Conservation (phyloP, 2,329 filamentous ascomycete species). For the Xylaria sp. region DNA sequence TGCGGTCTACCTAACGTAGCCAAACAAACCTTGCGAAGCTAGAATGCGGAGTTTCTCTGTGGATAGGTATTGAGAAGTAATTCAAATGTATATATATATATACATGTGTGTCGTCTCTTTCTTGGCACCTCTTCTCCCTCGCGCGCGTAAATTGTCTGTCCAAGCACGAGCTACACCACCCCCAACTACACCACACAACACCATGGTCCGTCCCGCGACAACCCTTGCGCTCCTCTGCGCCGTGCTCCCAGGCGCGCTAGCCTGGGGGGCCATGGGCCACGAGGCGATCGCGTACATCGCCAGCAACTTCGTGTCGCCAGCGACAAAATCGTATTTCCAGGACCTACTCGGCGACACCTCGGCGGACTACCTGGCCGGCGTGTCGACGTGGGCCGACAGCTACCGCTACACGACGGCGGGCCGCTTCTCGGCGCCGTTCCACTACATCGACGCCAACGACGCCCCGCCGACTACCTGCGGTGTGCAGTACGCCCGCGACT, state of each 20-base stretch:
- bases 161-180: too few species aligned
- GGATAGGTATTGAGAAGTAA: not conserved
- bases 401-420: constrained; percentile 54
- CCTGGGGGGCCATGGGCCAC: constrained; percentile 55
- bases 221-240: constrained; percentile 30
- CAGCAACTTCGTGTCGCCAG: constrained; percentile 51
- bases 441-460: constrained; percentile 69
- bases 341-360: constrained; percentile 51
- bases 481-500: constrained; percentile 65
- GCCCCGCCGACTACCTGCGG: constrained; percentile 61
- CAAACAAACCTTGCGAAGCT: not conserved
- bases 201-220: constrained; percentile 34
- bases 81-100: not conserved
- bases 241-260: constrained; percentile 34
- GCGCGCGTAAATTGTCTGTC: too few species aligned
- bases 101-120: not conserved
- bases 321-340: constrained; percentile 51
- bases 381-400: constrained; percentile 58
- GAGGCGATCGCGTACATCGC: constrained; percentile 61
- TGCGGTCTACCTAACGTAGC: constrained; percentile 15
- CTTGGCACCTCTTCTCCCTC: constrained; percentile 3
- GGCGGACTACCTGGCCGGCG: constrained; percentile 52
- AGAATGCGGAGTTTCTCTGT: not conserved
- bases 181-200: not conserved
- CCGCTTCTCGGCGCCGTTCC: constrained; percentile 51